Evolutionary conservation across 352 stramenopile species (phyloP).

Genomic region (Pythium periplocum): DNA sequence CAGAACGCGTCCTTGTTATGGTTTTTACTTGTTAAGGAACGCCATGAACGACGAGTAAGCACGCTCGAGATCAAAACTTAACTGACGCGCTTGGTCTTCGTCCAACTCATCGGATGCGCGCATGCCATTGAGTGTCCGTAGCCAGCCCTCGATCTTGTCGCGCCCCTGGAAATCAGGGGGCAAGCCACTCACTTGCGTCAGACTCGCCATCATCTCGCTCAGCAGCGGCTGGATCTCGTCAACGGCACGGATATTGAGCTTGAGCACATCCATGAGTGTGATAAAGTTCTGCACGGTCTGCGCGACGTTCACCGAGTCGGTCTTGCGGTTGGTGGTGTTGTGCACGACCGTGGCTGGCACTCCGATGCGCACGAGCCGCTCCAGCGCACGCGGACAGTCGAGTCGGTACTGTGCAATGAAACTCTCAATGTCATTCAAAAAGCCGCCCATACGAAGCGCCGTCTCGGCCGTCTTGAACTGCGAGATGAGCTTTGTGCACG

Average conservation of each 20-base stretch:
- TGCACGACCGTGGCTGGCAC: slow-evolving; percentile 91
- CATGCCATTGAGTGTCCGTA: slow-evolving; percentile 95
- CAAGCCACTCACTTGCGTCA: slow-evolving; percentile 92
- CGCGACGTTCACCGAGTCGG: slow-evolving; percentile 88
- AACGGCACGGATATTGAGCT: slow-evolving; percentile 95
- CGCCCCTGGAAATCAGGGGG: slow-evolving; percentile 92
- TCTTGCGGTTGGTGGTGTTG: slow-evolving; percentile 76
- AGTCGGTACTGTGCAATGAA: slow-evolving; percentile 96
- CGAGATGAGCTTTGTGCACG: slow-evolving; percentile 96
- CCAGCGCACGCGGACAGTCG: slow-evolving; percentile 93
- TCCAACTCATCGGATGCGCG: slow-evolving; percentile 94
- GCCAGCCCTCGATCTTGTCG: slow-evolving; percentile 92
- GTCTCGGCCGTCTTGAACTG: slow-evolving; percentile 97
- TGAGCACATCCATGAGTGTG: slow-evolving; percentile 97
- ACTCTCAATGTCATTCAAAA: slow-evolving; percentile 55
- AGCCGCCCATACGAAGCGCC: slow-evolving; percentile 77
- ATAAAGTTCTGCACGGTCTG: slow-evolving; percentile 98
- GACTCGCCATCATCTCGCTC: slow-evolving; percentile 93
- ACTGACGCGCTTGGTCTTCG: slow-evolving; percentile 93
- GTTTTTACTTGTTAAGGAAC: slow-evolving; percentile 73
- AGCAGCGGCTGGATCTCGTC: slow-evolving; percentile 97
- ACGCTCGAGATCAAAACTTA: slow-evolving; percentile 94
- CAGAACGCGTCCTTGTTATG: too few relatives aligned
- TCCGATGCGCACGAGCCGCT: slow-evolving; percentile 92
- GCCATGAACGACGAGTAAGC: slow-evolving; percentile 94